Percentiles rank a stretch among this genome's conserved stretches.
These are phyloP conservation scores for Sorghum bicolor DNA, from an alignment of 176 grass and related monocot genomes.

Conservation along the genomic window DNA sequence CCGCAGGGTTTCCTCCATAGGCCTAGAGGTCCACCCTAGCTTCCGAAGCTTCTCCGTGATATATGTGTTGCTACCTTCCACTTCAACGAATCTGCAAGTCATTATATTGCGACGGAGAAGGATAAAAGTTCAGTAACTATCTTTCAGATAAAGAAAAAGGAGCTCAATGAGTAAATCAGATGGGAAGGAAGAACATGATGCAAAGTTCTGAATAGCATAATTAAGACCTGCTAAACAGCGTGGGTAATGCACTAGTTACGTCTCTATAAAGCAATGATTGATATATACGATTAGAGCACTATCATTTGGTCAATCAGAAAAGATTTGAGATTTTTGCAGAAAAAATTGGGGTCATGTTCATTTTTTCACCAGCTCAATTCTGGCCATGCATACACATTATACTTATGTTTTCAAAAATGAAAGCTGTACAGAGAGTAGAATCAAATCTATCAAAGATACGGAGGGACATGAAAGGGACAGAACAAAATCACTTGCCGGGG, in stretches of 20 bases:
- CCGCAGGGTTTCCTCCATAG: slow-evolving; percentile 25
- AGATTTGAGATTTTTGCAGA: not conserved
- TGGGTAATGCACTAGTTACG: not conserved
- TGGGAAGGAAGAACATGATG: not conserved
- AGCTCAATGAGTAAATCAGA: not conserved
- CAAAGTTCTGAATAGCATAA: not conserved
- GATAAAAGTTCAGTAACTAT: not conserved
- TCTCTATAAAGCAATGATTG: not conserved
- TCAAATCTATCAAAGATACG: not conserved
- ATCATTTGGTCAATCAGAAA: not conserved
- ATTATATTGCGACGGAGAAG: not conserved
- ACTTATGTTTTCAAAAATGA: not conserved
- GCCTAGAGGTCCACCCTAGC: slow-evolving; percentile 38
- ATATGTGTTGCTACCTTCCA: not conserved
- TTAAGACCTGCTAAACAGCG: not conserved
- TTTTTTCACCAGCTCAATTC: not conserved
- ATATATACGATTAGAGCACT: not conserved
- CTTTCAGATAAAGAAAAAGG: not conserved
- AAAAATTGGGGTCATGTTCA: not conserved
- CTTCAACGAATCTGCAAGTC: slow-evolving; percentile 24
- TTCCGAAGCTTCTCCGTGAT: slow-evolving; percentile 31
- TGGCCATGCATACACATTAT: not conserved
- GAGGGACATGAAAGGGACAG: not conserved
- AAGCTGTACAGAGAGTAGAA: not conserved
- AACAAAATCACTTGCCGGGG: not conserved